These are phyloP conservation scores for Mrakia gelida DNA, from an alignment of 768 basidiomycete genomes.

Conservation along the genomic window DNA sequence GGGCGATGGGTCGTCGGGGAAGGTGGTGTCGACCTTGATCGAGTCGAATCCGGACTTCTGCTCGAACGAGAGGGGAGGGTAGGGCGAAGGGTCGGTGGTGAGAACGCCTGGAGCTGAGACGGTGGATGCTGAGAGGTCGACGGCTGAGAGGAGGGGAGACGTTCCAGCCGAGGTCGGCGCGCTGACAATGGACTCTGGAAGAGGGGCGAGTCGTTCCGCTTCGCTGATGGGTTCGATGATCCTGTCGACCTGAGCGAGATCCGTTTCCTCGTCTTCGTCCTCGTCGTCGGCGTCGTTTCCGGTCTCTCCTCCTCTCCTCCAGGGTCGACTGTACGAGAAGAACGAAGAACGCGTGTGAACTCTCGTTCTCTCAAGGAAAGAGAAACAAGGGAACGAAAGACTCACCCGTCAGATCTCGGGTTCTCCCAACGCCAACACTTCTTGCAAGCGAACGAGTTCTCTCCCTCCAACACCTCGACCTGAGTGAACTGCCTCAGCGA, in stretches of 20 bases:
- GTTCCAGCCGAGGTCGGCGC: neutral
- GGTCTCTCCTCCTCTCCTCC: slow-evolving; percentile 40
- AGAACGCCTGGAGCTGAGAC: slow-evolving; percentile 9
- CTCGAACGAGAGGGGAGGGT: neutral
- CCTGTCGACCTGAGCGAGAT: neutral
- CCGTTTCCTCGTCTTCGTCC: slow-evolving; percentile 26
- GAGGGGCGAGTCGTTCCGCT: neutral
- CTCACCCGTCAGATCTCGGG: slow-evolving; percentile 38
- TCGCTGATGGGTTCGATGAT: neutral
- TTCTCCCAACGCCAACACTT: slow-evolving; percentile 85
- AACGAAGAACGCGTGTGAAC: neutral
- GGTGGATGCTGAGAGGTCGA: slow-evolving; percentile 14
- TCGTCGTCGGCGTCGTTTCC: slow-evolving; percentile 34
- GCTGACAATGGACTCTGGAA: neutral
- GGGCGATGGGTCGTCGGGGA: neutral
- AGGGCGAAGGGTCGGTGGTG: neutral
- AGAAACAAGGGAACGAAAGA: neutral
- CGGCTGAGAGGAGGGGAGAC: neutral
- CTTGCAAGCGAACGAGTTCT: slow-evolving; percentile 89
- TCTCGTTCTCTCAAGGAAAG: neutral
- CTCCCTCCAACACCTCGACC: slow-evolving; percentile 89
- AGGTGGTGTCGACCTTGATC: slow-evolving; percentile 9
- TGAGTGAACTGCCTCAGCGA: slow-evolving; percentile 81
- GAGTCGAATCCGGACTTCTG: neutral
- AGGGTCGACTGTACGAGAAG: slow-evolving; percentile 22